Evolutionary conservation across 495 filamentous ascomycete genomes (phyloP).

Genomic region (Pseudotulostoma volvatum): DNA sequence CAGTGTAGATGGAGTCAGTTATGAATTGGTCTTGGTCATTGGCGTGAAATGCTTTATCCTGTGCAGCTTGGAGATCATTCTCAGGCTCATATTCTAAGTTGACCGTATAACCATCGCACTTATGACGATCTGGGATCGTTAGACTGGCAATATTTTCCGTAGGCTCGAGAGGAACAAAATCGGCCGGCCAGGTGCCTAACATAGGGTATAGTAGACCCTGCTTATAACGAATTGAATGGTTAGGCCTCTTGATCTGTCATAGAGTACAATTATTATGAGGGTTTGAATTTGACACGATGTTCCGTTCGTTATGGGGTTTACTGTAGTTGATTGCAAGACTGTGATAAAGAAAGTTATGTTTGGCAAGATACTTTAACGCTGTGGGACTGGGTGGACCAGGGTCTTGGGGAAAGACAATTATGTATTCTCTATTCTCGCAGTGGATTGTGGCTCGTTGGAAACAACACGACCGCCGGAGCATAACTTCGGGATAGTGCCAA

Average conservation of each 20-base stretch:
- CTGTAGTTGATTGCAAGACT: conserved; percentile 1
- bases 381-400: conserved; percentile 3
- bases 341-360: conserved; percentile 3
- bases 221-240: too few relatives aligned
- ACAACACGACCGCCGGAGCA: background rate
- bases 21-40: background rate
- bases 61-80: conserved; percentile 5
- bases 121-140: background rate
- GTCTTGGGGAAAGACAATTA: conserved; percentile 7
- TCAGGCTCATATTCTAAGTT: conserved; percentile 1
- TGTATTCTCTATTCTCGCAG: conserved; percentile 6
- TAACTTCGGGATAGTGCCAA: conserved; percentile 1
- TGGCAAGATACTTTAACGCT: conserved; percentile 4
- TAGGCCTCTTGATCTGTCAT: too few relatives aligned
- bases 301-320: too few relatives aligned
- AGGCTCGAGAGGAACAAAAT: background rate
- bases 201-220: too few relatives aligned
- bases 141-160: too few relatives aligned
- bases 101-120: conserved; percentile 5
- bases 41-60: background rate
- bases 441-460: conserved; percentile 1
- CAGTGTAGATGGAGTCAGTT: conserved; percentile 4
- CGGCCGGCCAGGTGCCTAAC: background rate
- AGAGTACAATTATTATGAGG: too few relatives aligned
- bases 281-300: too few relatives aligned